Evolutionary conservation across 306 rosid species (phyloP), one percentile per base, ranked within the genome.

Genomic region (Alnus rubra): DNA sequence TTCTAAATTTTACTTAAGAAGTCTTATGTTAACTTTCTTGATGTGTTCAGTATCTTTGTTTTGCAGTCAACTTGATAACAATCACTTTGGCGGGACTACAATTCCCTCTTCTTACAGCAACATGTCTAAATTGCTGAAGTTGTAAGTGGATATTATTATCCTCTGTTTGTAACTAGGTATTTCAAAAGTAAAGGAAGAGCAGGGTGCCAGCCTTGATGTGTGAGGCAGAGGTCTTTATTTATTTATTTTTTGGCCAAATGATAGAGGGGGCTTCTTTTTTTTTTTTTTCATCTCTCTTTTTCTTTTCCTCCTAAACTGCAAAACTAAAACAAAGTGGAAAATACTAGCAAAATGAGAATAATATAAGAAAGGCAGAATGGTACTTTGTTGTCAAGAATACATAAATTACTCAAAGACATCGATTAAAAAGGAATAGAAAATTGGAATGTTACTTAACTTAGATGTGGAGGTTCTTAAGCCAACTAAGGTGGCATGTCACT

Each of bases 31-130:
- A 1, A 58, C 62, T 56, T 56, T 68, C 69, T 48, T 77, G 50
- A 19, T 19, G 31, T 12, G 8, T 14, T 31, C 28, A 9, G 30
- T 68, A 58, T 31, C 2, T 60, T 23, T 71, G 71, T 73, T 60
- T 87, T 65, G 76, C 84, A 87, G 90, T 69, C 90, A 87, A 82
- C 82, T 87, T 16, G 86, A 87, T 78, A 87, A 84, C 79, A 87
- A 87, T 82, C 74, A 87, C 74, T 87, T 87, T 69, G 74, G 42
- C 33, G 83, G 86, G 81, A 63, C 78, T 64, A 54, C 75, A 63
- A 84, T 87, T 79, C 90, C 90, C 28, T 71, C 31, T 55, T 64
- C 86, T 9, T 87, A 84, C 44, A 69, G 84, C 64, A 44, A 79
- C 39, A 87, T 87, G 88, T 62, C 77, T 69, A 69, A 71, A 31